Percentiles rank a stretch among this genome's conserved stretches.
Conservation (phyloP, 2,329 filamentous ascomycete genomes). For the Trichoderma endophyticum region DNA sequence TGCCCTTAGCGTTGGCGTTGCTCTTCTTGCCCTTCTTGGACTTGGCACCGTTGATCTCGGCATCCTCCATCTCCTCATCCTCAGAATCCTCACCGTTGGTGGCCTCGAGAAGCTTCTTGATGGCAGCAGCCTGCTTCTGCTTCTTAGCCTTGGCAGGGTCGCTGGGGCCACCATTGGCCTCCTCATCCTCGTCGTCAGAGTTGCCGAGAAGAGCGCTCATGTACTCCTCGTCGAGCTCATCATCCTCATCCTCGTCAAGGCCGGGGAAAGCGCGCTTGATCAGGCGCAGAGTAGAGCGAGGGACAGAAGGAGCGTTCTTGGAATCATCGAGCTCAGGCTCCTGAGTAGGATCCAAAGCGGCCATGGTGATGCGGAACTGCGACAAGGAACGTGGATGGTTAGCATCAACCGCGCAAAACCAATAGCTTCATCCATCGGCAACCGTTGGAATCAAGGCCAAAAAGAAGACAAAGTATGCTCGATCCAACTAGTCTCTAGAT, state of each 20-base stretch:
- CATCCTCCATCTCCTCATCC: slow-evolving; percentile 72
- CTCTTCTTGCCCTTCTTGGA: slow-evolving; percentile 69
- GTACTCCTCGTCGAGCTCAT: slow-evolving; percentile 66
- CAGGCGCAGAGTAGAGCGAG: slow-evolving; percentile 86
- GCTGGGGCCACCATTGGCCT: slow-evolving; percentile 84
- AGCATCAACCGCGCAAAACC: slow-evolving; percentile 23
- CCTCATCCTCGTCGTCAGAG: slow-evolving; percentile 51
- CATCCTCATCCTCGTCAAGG: slow-evolving; percentile 56
- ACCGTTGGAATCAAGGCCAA: neutral
- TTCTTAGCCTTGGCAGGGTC: slow-evolving; percentile 88
- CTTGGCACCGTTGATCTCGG: slow-evolving; percentile 56
- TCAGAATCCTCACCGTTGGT: slow-evolving; percentile 58
- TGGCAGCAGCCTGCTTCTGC: slow-evolving; percentile 72
- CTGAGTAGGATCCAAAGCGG: slow-evolving; percentile 88
- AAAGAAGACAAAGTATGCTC: neutral
- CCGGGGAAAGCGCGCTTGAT: slow-evolving; percentile 67
- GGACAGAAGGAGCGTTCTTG: slow-evolving; percentile 57
- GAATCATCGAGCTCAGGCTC: slow-evolving; percentile 63
- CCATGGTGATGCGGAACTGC: slow-evolving; percentile 97
- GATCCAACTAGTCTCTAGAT: neutral
- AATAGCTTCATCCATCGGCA: neutral
- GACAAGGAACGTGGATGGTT: slow-evolving; percentile 22
- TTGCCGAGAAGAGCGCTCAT: slow-evolving; percentile 53
- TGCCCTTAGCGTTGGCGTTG: slow-evolving; percentile 49
- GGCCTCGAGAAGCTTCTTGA: slow-evolving; percentile 73